Conservation (phyloP, 345 rosid species). For the Hibiscus syriacus region DNA sequence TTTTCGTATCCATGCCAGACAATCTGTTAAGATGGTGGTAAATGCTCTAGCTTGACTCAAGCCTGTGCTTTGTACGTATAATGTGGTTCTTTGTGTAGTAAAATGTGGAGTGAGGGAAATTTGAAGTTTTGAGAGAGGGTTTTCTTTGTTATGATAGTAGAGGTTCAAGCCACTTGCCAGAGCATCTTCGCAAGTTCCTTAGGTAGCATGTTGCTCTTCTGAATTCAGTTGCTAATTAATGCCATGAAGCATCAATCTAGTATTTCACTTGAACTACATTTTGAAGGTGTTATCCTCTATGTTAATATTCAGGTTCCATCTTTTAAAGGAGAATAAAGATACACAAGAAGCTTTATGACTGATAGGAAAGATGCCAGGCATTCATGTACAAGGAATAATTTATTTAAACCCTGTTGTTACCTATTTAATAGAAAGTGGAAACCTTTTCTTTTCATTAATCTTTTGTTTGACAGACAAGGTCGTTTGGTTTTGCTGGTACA, state of each 20-base stretch:
- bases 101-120: no score
- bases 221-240: neutral
- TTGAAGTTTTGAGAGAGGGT: no score
- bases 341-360: slow-evolving; percentile 92
- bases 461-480: slow-evolving; percentile 50
- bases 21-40: neutral
- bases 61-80: neutral
- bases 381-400: slow-evolving; percentile 46
- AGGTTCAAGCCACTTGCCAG: slow-evolving; percentile 91
- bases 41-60: neutral
- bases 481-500: slow-evolving; percentile 94
- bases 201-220: slow-evolving; percentile 36
- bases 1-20: neutral
- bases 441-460: slow-evolving; percentile 19
- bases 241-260: neutral
- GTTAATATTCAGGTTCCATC: slow-evolving; percentile 69
- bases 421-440: neutral
- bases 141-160: slow-evolving; percentile 92
- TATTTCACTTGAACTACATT: neutral
- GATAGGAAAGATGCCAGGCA: slow-evolving; percentile 91
- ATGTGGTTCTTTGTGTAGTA: neutral
- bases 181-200: slow-evolving; percentile 75
- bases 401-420: neutral
- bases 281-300: slow-evolving; percentile 1
- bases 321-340: slow-evolving; percentile 97